phyloP scores from a whole-genome alignment of 495 filamentous ascomycete species.

The Poronia punctata region DNA sequence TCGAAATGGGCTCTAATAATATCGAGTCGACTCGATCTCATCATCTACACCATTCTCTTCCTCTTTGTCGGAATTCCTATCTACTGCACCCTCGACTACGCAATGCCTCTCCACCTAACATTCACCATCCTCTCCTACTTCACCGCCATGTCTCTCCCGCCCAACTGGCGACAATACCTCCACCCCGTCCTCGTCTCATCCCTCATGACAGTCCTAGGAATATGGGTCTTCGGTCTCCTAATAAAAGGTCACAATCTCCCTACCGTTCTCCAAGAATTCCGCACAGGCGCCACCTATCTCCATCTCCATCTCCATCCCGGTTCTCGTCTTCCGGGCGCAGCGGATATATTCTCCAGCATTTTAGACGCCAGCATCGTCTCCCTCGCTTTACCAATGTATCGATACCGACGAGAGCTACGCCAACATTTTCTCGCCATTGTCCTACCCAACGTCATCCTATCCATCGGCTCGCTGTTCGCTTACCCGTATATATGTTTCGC shows the following conservation, averaged over 20 bases:
- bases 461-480: constrained; percentile 40
- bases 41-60: constrained; percentile 36
- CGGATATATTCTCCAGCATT: constrained; percentile 41
- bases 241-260: constrained; percentile 23
- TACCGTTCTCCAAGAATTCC: constrained; percentile 32
- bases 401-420: constrained; percentile 41
- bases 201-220: constrained; percentile 32
- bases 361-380: constrained; percentile 49
- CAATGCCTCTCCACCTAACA: constrained; percentile 46
- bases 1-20: constrained; percentile 38
- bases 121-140: constrained; percentile 45
- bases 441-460: constrained; percentile 39
- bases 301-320: constrained; percentile 32
- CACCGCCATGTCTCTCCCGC: constrained; percentile 38
- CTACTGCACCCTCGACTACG: constrained; percentile 43
- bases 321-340: constrained; percentile 35
- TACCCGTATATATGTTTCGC: constrained; percentile 43
- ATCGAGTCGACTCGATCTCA: constrained; percentile 32
- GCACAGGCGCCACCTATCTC: constrained; percentile 39
- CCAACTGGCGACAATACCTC: constrained; percentile 34
- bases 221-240: constrained; percentile 41
- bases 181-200: constrained; percentile 49
- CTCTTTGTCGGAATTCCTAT: constrained; percentile 42
- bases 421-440: constrained; percentile 43
- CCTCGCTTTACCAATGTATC: constrained; percentile 49